phyloP scores from a whole-genome alignment of 2,329 filamentous ascomycete genomes.

The Cercospora sesami region DNA sequence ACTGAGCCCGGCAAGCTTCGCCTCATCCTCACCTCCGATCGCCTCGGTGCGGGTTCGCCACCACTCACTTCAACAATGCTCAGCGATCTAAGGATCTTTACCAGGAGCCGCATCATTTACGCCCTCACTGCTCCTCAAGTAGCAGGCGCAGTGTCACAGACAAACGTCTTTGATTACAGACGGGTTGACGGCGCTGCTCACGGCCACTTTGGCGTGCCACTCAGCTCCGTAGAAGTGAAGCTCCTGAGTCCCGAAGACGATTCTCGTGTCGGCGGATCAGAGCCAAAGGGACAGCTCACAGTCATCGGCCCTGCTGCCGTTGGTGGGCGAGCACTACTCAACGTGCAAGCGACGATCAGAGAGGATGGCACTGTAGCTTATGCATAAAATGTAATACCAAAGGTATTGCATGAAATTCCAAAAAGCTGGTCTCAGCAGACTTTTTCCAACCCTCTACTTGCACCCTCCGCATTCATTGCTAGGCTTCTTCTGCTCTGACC shows the following conservation, averaged over 20 bases:
- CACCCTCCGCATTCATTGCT: constrained; percentile 29
- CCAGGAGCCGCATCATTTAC: constrained; percentile 77
- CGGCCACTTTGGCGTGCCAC: constrained; percentile 77
- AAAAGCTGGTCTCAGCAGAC: constrained; percentile 41
- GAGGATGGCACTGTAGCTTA: constrained; percentile 68
- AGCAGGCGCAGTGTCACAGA: constrained; percentile 88
- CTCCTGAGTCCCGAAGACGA: constrained; percentile 32
- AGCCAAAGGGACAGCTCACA: constrained; percentile 54
- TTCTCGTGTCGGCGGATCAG: constrained; percentile 64
- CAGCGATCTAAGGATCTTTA: constrained; percentile 79
- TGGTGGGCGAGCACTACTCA: constrained; percentile 64
- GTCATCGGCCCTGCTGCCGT: constrained; percentile 73
- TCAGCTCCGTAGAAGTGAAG: constrained; percentile 77
- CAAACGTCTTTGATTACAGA: constrained; percentile 83
- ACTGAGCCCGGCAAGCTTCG: constrained; percentile 71
- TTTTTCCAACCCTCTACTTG: not conserved
- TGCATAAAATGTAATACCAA: constrained; percentile 19
- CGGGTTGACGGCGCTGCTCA: constrained; percentile 48
- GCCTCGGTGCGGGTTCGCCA: constrained; percentile 61
- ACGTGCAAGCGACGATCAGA: constrained; percentile 64
- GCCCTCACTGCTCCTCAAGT: constrained; percentile 78
- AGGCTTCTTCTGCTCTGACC: constrained; percentile 38
- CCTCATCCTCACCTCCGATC: constrained; percentile 76
- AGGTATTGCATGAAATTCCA: not conserved
- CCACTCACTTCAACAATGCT: constrained; percentile 68